These are phyloP conservation scores for Mycena latifolia DNA, from an alignment of 768 basidiomycete genomes.

Conservation along the genomic window DNA sequence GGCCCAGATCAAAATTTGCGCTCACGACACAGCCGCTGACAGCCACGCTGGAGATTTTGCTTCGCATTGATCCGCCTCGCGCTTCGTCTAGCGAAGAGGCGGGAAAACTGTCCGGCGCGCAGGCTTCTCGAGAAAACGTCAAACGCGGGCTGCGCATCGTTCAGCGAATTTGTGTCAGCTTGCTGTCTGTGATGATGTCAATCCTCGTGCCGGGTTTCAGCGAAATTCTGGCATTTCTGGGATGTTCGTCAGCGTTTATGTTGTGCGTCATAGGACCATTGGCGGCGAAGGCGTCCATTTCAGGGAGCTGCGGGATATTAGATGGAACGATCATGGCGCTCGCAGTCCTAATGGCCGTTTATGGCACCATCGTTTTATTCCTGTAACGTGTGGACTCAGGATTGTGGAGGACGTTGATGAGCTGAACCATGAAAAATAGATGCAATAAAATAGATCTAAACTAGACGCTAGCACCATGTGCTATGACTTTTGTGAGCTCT, in stretches of 20 bases:
- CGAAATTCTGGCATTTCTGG: conserved; percentile 89
- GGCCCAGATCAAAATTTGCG: conserved; percentile 86
- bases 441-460: conserved; percentile 23
- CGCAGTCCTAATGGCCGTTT: conserved; percentile 75
- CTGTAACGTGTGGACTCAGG: conserved; percentile 38
- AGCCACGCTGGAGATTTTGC: conserved; percentile 81
- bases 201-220: conserved; percentile 86
- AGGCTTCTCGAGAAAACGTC: conserved; percentile 41
- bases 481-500: conserved; percentile 84
- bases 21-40: conserved; percentile 88
- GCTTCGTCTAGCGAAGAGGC: conserved; percentile 51
- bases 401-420: background rate
- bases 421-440: conserved; percentile 10
- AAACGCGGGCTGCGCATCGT: conserved; percentile 59
- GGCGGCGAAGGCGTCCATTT: conserved; percentile 73
- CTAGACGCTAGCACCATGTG: conserved; percentile 64
- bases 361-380: conserved; percentile 83
- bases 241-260: conserved; percentile 86
- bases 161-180: conserved; percentile 70
- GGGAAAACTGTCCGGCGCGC: conserved; percentile 46
- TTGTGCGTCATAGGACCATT: conserved; percentile 86
- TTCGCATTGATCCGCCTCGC: conserved; percentile 69
- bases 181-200: conserved; percentile 74
- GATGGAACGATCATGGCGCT: conserved; percentile 68
- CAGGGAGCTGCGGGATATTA: conserved; percentile 58